phyloP scores from a whole-genome alignment of 1,139 yeast species.

The Yamadazyma triangularis region DNA sequence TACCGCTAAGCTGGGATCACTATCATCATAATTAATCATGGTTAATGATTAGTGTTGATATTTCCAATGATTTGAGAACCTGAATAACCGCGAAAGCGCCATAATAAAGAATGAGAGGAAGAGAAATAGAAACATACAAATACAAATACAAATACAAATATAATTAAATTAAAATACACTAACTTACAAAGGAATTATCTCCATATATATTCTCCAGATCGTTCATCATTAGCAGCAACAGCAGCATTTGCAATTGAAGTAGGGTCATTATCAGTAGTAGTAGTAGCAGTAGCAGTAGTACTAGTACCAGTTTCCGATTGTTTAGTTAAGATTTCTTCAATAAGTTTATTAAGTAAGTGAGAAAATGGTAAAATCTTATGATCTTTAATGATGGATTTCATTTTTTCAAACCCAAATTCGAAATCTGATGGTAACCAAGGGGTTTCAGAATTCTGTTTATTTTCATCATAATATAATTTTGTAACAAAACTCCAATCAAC shows the following conservation, averaged over 20 bases:
- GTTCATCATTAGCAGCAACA: not conserved
- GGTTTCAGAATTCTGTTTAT: slow-evolving; percentile 4
- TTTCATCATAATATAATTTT: slow-evolving; percentile 8
- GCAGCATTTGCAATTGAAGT: no score
- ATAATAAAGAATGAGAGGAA: not conserved
- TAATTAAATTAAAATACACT: not conserved
- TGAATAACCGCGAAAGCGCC: not conserved
- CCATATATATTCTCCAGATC: slow-evolving; percentile 1
- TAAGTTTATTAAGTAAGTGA: slow-evolving; percentile 19
- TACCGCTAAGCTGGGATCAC: slow-evolving; percentile 13
- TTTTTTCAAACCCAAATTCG: slow-evolving; percentile 30
- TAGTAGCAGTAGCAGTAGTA: not conserved
- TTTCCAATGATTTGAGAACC: not conserved
- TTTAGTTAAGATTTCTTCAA: slow-evolving; percentile 9
- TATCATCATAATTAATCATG: slow-evolving; percentile 27
- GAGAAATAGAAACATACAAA: no score
- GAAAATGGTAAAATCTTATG: slow-evolving; percentile 21
- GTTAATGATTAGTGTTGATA: slow-evolving; percentile 1
- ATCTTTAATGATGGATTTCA: slow-evolving; percentile 28
- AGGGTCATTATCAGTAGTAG: no score
- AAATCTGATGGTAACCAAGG: slow-evolving; percentile 33
- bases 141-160: no score
- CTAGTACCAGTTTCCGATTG: not conserved
- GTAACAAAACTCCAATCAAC: slow-evolving; percentile 51
- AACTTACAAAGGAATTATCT: not conserved